Percentiles rank a stretch among this genome's conserved stretches.
These are phyloP conservation scores for Hemerocallis citrina DNA, from an alignment of 106 monocot species.

Conservation along the genomic window DNA sequence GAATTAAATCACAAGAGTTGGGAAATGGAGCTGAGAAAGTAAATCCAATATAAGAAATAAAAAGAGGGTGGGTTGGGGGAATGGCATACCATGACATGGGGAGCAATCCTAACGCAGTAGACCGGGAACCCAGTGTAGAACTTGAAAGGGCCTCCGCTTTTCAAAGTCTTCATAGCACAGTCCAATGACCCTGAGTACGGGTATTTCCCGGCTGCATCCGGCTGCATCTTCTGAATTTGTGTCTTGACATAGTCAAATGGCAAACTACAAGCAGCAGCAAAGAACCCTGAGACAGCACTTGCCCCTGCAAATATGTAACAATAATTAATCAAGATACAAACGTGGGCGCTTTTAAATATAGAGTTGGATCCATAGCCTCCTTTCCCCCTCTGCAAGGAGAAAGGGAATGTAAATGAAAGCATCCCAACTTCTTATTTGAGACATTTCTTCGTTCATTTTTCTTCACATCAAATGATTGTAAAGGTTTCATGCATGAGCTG, in stretches of 20 bases:
- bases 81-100: slow-evolving; percentile 58
- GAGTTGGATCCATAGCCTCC: too few relatives aligned
- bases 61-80: too few relatives aligned
- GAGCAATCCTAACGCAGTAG: slow-evolving; percentile 64
- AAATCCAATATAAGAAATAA: neutral
- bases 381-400: too few relatives aligned
- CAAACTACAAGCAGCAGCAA: slow-evolving; percentile 70
- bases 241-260: slow-evolving; percentile 78
- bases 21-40: neutral
- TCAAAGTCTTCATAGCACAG: slow-evolving; percentile 53
- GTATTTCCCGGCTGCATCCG: slow-evolving; percentile 62
- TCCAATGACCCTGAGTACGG: slow-evolving; percentile 63
- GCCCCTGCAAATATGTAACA: slow-evolving; percentile 28
- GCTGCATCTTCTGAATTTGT: slow-evolving; percentile 82
- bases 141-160: slow-evolving; percentile 55
- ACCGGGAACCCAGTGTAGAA: slow-evolving; percentile 77
- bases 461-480: too few relatives aligned
- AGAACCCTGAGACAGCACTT: slow-evolving; percentile 70
- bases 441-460: too few relatives aligned
- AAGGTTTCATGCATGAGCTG: too few relatives aligned
- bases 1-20: neutral
- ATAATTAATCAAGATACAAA: neutral
- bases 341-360: neutral
- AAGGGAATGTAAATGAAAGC: too few relatives aligned
- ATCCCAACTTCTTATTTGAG: too few relatives aligned